Percentiles rank a stretch among this genome's conserved stretches.
Conservation (phyloP, 495 filamentous ascomycete species). For the Rhypophila decipiens region DNA sequence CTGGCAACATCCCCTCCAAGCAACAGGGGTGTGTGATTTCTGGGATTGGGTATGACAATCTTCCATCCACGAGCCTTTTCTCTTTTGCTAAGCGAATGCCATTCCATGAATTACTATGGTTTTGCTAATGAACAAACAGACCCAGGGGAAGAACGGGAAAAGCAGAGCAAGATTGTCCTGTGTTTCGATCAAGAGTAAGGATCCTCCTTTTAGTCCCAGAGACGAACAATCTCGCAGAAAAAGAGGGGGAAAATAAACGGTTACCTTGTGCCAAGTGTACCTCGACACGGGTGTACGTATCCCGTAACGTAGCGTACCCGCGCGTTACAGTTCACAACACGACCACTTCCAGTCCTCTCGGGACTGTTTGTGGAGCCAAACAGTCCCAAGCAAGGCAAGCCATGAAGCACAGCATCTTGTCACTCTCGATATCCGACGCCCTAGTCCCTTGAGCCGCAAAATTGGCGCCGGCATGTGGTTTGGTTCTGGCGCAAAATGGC, state of each 20-base stretch:
- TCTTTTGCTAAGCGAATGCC: too few species aligned
- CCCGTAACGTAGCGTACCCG: not conserved
- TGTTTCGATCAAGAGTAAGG: too few species aligned
- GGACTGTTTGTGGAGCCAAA: not conserved
- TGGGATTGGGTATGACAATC: too few species aligned
- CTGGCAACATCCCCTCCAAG: slow-evolving; percentile 10
- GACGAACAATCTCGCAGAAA: too few species aligned
- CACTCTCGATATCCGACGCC: not conserved
- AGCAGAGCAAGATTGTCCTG: too few species aligned
- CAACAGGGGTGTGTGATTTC: slow-evolving; percentile 4
- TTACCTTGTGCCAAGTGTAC: not conserved
- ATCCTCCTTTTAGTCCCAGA: too few species aligned
- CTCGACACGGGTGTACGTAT: not conserved
- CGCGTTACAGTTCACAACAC: not conserved
- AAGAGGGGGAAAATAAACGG: too few species aligned
- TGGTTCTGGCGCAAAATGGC: too few species aligned
- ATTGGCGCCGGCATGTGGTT: too few species aligned
- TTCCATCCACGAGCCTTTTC: too few species aligned
- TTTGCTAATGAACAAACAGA: too few species aligned
- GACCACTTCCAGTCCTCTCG: not conserved
- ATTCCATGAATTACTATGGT: not conserved
- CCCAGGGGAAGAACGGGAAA: too few species aligned
- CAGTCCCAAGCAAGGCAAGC: not conserved
- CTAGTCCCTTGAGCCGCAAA: not conserved
- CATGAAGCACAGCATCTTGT: not conserved